A percentile compares a stretch with the other conserved stretches of the same genome.
Evolutionary conservation across 1,284 basidiomycete species (phyloP).

Genomic region (Apiotrichum sp.): DNA sequence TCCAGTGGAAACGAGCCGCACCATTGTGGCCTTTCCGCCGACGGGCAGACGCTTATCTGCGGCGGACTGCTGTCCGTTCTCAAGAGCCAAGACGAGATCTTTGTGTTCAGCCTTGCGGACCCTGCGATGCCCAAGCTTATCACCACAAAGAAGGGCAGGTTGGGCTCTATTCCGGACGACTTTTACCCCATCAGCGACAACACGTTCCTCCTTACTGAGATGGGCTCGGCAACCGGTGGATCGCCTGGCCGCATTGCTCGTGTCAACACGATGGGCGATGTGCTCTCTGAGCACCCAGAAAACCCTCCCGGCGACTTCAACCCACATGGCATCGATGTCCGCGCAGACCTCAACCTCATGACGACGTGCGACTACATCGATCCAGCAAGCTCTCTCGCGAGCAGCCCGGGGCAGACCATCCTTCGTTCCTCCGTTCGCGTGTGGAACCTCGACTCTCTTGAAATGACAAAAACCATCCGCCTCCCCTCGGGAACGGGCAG

Average conservation of each 20-base stretch:
- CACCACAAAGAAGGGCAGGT: background rate
- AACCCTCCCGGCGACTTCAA: slow-evolving; percentile 6
- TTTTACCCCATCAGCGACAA: slow-evolving; percentile 8
- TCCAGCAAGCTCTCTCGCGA: slow-evolving; percentile 3
- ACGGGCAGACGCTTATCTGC: slow-evolving; percentile 7
- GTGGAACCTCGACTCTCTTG: slow-evolving; percentile 10
- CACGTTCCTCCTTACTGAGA: slow-evolving; percentile 12
- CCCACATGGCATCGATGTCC: slow-evolving; percentile 15
- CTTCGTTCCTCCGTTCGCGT: slow-evolving; percentile 8
- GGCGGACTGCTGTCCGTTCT: slow-evolving; percentile 13
- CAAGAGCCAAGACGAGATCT: slow-evolving; percentile 8
- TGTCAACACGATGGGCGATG: slow-evolving; percentile 4
- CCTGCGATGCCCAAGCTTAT: slow-evolving; percentile 1
- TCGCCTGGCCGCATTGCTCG: slow-evolving; percentile 6
- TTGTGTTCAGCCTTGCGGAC: slow-evolving; percentile 9
- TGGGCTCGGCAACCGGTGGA: slow-evolving; percentile 7
- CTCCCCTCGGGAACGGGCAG: slow-evolving; percentile 4
- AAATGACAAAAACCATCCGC: slow-evolving; percentile 7
- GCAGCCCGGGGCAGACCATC: background rate
- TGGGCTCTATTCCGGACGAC: slow-evolving; percentile 12
- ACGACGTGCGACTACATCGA: slow-evolving; percentile 13
- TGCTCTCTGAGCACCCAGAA: slow-evolving; percentile 4
- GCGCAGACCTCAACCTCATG: slow-evolving; percentile 13
- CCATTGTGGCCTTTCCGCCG: slow-evolving; percentile 10
- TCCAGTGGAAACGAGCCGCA: slow-evolving; percentile 11